Evolutionary conservation across 1,284 basidiomycete species (phyloP).

Genomic region (Boletus smithii): DNA sequence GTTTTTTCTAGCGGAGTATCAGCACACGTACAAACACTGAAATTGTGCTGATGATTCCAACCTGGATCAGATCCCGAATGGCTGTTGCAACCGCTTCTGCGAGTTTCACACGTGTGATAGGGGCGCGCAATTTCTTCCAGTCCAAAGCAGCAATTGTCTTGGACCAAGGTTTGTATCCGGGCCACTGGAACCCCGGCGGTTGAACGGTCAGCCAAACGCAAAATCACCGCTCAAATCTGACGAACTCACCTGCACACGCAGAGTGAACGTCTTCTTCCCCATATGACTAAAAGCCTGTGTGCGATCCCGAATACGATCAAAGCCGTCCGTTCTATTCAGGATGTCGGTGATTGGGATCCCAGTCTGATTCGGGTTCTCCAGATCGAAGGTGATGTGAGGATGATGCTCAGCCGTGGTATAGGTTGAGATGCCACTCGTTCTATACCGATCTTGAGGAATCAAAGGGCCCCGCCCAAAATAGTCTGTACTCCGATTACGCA

Average conservation of each 20-base stretch:
- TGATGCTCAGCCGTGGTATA: slow-evolving; percentile 2
- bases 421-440: slow-evolving; percentile 14
- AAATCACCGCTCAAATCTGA: not conserved
- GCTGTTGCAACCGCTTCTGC: slow-evolving; percentile 40
- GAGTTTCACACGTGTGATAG: slow-evolving; percentile 38
- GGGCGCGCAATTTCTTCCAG: slow-evolving; percentile 30
- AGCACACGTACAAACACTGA: not conserved
- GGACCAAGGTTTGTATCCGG: slow-evolving; percentile 27
- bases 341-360: slow-evolving; percentile 27
- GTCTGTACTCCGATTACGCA: slow-evolving; percentile 4
- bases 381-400: slow-evolving; percentile 18
- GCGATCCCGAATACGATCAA: slow-evolving; percentile 15
- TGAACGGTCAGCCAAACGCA: not conserved
- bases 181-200: slow-evolving; percentile 25
- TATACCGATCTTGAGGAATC: slow-evolving; percentile 26
- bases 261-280: slow-evolving; percentile 30
- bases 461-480: slow-evolving; percentile 17
- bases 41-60: slow-evolving; percentile 8
- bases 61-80: slow-evolving; percentile 39
- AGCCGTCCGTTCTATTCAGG: slow-evolving; percentile 11
- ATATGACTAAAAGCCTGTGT: slow-evolving; percentile 18
- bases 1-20: slow-evolving; percentile 16
- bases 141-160: slow-evolving; percentile 31
- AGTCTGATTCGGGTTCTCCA: slow-evolving; percentile 18
- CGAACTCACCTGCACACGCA: slow-evolving; percentile 26